A percentile compares a stretch with the other conserved stretches of the same genome.
Conservation (phyloP, 495 filamentous ascomycete genomes). For the Neurospora pannonica region DNA sequence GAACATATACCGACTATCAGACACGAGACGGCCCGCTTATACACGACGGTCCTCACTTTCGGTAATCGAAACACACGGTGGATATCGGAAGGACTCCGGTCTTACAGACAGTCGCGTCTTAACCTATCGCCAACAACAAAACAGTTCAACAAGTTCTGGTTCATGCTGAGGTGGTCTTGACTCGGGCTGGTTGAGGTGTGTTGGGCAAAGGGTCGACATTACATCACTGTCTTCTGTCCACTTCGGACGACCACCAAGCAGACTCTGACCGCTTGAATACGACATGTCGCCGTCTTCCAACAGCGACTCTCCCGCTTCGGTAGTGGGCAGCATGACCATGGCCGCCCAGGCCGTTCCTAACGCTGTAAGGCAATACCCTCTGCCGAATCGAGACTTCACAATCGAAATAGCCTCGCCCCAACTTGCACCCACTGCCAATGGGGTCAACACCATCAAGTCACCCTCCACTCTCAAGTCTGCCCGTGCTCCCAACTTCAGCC, state of each 20-base stretch:
- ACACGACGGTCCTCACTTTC: neutral
- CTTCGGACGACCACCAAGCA: neutral
- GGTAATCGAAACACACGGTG: neutral
- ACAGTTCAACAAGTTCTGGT: neutral
- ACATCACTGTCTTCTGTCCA: neutral
- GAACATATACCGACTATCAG: neutral
- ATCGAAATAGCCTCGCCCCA: slow-evolving; percentile 39
- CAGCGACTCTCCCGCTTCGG: slow-evolving; percentile 40
- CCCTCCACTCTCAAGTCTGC: slow-evolving; percentile 37
- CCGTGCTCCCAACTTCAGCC: slow-evolving; percentile 41
- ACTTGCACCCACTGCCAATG: slow-evolving; percentile 30
- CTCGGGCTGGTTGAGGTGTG: neutral
- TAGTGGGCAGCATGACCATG: slow-evolving; percentile 24
- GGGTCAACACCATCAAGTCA: slow-evolving; percentile 39
- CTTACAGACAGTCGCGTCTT: neutral
- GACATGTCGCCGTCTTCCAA: slow-evolving; percentile 42
- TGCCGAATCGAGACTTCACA: slow-evolving; percentile 38
- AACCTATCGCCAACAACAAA: neutral
- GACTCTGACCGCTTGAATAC: slow-evolving; percentile 2
- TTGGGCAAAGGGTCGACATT: neutral
- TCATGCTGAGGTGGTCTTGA: neutral
- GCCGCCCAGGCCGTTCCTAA: slow-evolving; percentile 18
- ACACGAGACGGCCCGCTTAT: neutral
- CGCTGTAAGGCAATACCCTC: slow-evolving; percentile 32
- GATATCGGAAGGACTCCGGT: neutral